A percentile compares a stretch with the other conserved stretches of the same genome.
These are phyloP conservation scores for Escallonia herrerae DNA, from an alignment of 129 eudicot species.

Conservation along the genomic window DNA sequence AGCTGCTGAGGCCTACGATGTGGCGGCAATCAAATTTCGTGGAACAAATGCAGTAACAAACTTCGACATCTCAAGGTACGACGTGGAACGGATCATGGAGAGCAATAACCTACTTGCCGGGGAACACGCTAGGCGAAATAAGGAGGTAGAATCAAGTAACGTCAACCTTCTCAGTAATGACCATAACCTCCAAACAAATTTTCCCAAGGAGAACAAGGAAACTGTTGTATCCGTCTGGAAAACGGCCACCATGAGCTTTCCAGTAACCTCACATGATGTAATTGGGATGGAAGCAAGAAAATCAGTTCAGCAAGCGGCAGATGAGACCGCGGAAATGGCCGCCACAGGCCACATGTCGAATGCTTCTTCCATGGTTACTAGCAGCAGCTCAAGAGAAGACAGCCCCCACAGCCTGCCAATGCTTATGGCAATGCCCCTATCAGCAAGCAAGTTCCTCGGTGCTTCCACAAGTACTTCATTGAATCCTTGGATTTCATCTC, in stretches of 20 bases:
- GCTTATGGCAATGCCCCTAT: conserved; percentile 42
- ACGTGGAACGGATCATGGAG: conserved; percentile 63
- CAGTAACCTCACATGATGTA: conserved; percentile 13
- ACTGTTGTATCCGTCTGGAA: conserved; percentile 46
- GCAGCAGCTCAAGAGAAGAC: conserved; percentile 60
- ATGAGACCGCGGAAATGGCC: conserved; percentile 33
- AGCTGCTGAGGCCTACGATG: conserved; percentile 82
- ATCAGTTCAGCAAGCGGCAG: conserved; percentile 10
- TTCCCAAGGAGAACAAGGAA: conserved; percentile 8
- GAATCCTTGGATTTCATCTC: conserved; percentile 58
- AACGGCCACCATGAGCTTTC: conserved; percentile 23
- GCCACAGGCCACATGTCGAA: conserved; percentile 34
- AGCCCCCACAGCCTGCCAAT: conserved; percentile 49
- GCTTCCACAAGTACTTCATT: conserved; percentile 7
- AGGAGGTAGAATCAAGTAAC: conserved; percentile 15
- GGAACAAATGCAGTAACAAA: conserved; percentile 71
- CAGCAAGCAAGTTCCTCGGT: conserved; percentile 36
- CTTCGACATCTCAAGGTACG: conserved; percentile 57
- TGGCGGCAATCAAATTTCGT: conserved; percentile 75
- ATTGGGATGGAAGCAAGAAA: conserved; percentile 7
- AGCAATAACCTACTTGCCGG: conserved; percentile 63
- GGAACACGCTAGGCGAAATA: conserved; percentile 55
- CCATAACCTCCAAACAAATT: conserved; percentile 9
- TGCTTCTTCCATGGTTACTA: conserved; percentile 52
- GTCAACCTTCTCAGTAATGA: conserved; percentile 4